A percentile compares a stretch with the other conserved stretches of the same genome.
phyloP scores from a whole-genome alignment of 176 grass and related monocot species.

The Alopecurus myosuroides region DNA sequence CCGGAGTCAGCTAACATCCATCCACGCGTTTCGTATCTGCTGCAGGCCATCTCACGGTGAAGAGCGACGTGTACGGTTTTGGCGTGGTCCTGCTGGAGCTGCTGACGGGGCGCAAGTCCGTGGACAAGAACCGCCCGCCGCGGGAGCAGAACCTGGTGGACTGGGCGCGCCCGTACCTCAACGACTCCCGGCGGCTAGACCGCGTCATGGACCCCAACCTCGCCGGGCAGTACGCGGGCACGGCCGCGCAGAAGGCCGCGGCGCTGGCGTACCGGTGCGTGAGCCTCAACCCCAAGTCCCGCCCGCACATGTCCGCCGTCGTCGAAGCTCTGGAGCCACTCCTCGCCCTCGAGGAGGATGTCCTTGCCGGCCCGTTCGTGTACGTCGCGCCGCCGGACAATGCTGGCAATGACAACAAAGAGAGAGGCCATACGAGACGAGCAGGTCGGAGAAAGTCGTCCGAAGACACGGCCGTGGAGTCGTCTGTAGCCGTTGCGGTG shows the following conservation, averaged over 20 bases:
- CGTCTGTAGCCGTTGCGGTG: background rate
- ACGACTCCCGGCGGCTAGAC: conserved; percentile 48
- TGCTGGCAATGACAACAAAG: background rate
- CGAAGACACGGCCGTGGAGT: background rate
- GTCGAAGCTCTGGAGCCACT: conserved; percentile 69
- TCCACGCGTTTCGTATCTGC: background rate
- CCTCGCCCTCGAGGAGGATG: conserved; percentile 59
- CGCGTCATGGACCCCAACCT: conserved; percentile 72
- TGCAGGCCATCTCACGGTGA: conserved; percentile 67
- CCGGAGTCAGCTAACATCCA: background rate
- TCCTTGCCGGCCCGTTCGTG: conserved; percentile 45
- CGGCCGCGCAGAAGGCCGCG: conserved; percentile 53
- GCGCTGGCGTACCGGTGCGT: conserved; percentile 58
- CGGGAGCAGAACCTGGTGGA: conserved; percentile 78
- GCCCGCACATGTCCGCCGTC: conserved; percentile 68
- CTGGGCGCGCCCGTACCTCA: conserved; percentile 66
- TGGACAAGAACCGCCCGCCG: conserved; percentile 59
- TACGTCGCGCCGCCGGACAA: conserved; percentile 42
- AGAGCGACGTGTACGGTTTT: conserved; percentile 81
- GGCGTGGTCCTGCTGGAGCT: conserved; percentile 78
- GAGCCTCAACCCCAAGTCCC: conserved; percentile 58
- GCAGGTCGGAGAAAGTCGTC: conserved; percentile 8
- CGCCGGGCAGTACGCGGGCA: conserved; percentile 52
- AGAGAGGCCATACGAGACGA: conserved; percentile 1
- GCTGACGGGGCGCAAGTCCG: conserved; percentile 53